Evolutionary conservation across 768 basidiomycete genomes (phyloP).

Genomic region (Kwoniella sp.): DNA sequence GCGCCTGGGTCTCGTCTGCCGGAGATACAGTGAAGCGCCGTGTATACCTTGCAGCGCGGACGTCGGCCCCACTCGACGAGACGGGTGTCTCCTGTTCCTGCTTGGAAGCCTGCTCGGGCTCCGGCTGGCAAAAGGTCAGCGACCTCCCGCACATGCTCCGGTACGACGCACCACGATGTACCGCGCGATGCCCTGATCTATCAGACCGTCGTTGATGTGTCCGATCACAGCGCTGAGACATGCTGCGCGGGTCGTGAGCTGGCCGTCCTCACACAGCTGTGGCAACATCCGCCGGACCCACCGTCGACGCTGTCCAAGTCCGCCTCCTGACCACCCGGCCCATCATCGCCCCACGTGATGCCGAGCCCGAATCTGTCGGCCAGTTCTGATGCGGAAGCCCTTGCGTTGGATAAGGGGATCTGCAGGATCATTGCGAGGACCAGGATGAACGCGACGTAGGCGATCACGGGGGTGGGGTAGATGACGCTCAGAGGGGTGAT

Average conservation of each 20-base stretch:
- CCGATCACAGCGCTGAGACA: conserved; percentile 5
- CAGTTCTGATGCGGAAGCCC: conserved; percentile 14
- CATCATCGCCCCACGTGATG: conserved; percentile 7
- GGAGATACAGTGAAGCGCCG: too few species aligned
- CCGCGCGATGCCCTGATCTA: conserved; percentile 3
- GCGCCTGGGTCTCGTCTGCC: too few species aligned
- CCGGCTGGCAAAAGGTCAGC: too few species aligned
- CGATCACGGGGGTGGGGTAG: conserved; percentile 26
- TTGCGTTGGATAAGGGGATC: conserved; percentile 12
- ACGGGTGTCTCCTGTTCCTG: too few species aligned
- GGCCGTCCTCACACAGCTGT: background rate
- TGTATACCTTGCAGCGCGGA: too few species aligned
- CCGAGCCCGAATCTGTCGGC: conserved; percentile 24
- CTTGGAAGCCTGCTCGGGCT: too few species aligned
- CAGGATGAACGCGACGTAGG: conserved; percentile 25
- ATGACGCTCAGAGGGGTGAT: conserved; percentile 32
- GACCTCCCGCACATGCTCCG: too few species aligned
- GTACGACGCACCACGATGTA: conserved; percentile 14
- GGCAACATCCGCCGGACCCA: conserved; percentile 15
- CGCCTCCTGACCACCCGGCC: conserved; percentile 1
- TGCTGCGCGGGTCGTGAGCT: background rate
- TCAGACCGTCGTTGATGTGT: conserved; percentile 11
- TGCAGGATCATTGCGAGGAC: conserved; percentile 14
- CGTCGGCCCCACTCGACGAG: too few species aligned
- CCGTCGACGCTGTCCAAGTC: conserved; percentile 17